These are phyloP conservation scores for Ammopiptanthus mongolicus DNA, from an alignment of 306 rosid species.

Conservation along the genomic window DNA sequence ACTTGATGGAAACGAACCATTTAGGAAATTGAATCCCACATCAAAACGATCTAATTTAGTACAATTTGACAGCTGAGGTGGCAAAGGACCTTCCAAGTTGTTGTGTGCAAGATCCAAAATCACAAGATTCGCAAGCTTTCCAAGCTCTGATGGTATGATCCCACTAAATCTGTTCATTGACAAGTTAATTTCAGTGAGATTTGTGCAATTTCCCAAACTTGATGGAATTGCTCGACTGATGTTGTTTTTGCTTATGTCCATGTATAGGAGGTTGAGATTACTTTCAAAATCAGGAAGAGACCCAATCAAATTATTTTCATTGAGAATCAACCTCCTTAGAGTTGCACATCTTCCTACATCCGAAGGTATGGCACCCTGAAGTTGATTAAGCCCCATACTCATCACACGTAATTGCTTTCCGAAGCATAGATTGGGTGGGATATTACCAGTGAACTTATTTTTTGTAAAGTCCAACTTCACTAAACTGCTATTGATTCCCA, in stretches of 20 bases:
- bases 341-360: constrained; percentile 46
- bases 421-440: constrained; percentile 55
- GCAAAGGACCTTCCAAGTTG: constrained; percentile 33
- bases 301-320: constrained; percentile 31
- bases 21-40: background rate
- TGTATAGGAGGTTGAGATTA: constrained; percentile 10
- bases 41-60: background rate
- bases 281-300: background rate
- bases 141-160: constrained; percentile 42
- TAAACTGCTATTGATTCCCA: constrained; percentile 4
- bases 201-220: constrained; percentile 45
- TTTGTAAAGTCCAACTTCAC: background rate
- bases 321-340: constrained; percentile 41
- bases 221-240: constrained; percentile 24
- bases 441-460: constrained; percentile 25
- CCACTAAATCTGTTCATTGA: constrained; percentile 46
- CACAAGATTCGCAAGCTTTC: constrained; percentile 38
- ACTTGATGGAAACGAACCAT: background rate
- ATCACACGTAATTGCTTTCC: constrained; percentile 36
- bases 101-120: constrained; percentile 42
- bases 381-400: constrained; percentile 38
- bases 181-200: constrained; percentile 36
- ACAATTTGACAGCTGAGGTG: background rate
- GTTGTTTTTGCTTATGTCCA: constrained; percentile 40
- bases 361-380: constrained; percentile 46